Conservation (phyloP, 306 rosid species). For the Benincasa hispida region DNA sequence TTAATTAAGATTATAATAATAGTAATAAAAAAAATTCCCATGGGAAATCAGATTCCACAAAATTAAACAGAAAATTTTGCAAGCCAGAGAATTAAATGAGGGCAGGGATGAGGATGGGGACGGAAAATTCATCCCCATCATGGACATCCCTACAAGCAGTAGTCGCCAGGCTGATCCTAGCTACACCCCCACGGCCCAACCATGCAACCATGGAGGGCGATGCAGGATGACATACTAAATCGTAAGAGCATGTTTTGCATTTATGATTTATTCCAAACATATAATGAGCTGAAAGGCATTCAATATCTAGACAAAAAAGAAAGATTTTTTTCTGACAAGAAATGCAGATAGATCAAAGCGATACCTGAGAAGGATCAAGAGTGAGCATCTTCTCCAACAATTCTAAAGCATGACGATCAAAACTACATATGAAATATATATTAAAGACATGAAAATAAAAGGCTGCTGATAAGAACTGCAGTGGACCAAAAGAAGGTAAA, state of each 20-base stretch:
- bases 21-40: neutral
- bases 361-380: slow-evolving; percentile 43
- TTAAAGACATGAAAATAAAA: neutral
- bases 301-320: neutral
- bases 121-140: neutral
- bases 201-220: neutral
- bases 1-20: neutral
- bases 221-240: neutral
- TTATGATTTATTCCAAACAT: neutral
- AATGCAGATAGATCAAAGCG: neutral
- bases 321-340: neutral
- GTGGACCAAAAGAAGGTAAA: neutral
- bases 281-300: neutral
- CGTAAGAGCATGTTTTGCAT: neutral
- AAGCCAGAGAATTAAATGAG: neutral
- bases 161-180: neutral
- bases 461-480: neutral
- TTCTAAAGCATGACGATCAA: slow-evolving; percentile 44
- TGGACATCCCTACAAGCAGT: neutral
- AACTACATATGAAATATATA: slow-evolving; percentile 17
- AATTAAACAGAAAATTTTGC: neutral
- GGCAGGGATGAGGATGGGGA: neutral
- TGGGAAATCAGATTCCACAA: neutral
- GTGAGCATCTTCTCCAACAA: slow-evolving; percentile 38
- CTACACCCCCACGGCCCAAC: neutral